These are phyloP conservation scores for Conringia planisiliqua DNA, from an alignment of 345 rosid genomes.

Conservation along the genomic window DNA sequence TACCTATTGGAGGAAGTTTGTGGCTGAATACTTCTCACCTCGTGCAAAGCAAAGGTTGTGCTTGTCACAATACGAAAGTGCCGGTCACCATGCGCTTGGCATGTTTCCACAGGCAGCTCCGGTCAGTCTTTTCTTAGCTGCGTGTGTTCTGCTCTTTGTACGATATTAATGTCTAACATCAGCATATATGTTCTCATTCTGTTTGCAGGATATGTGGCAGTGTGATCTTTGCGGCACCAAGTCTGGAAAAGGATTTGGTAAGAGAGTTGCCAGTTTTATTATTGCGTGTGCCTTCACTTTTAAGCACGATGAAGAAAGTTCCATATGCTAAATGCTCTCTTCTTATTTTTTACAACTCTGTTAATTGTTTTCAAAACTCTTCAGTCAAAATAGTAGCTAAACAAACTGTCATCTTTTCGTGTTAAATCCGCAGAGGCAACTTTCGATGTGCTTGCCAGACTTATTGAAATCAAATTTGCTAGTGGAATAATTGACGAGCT, in stretches of 20 bases:
- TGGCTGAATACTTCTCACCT: conserved; percentile 89
- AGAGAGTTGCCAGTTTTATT: not conserved
- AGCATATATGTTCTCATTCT: not conserved
- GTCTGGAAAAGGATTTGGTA: conserved; percentile 41
- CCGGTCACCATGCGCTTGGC: conserved; percentile 87
- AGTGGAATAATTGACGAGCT: conserved; percentile 96
- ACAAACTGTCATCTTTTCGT: conserved; percentile 2
- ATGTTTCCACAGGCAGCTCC: conserved; percentile 91
- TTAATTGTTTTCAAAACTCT: not conserved
- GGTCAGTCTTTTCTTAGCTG: conserved; percentile 45
- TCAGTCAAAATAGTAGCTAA: conserved; percentile 22
- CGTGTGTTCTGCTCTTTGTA: not conserved
- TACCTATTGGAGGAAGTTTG: conserved; percentile 94
- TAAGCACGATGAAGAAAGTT: not conserved
- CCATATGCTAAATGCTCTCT: not conserved
- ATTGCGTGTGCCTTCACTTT: not conserved
- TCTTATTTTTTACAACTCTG: not conserved
- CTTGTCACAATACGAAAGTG: conserved; percentile 77
- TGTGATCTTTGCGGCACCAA: conserved; percentile 38
- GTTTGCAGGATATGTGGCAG: conserved; percentile 37
- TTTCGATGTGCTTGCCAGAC: conserved; percentile 89
- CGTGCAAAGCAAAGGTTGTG: conserved; percentile 96
- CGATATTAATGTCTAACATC: conserved; percentile 4
- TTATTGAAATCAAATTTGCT: conserved; percentile 87
- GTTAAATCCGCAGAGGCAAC: conserved; percentile 67